Percentiles rank a stretch among this genome's conserved stretches.
Evolutionary conservation across 2,329 filamentous ascomycete genomes (phyloP).

Genomic region (Claviceps fusiformis): DNA sequence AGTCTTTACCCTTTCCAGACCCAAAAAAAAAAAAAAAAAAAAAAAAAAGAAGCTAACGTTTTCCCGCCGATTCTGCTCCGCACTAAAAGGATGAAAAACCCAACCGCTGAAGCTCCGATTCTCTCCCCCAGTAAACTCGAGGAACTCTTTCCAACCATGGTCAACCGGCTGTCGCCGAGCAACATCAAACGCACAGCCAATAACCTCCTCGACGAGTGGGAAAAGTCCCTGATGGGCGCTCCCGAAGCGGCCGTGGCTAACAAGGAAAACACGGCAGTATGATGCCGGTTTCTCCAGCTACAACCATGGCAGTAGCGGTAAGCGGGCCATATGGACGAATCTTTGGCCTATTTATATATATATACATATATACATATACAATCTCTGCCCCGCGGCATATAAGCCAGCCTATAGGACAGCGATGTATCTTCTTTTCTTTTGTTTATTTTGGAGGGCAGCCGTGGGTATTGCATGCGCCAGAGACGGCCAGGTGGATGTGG

Average conservation of each 20-base stretch:
- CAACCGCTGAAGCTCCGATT: conserved; percentile 16
- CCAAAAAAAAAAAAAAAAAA: background rate
- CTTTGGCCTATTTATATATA: background rate
- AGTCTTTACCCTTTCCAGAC: background rate
- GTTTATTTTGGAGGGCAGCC: background rate
- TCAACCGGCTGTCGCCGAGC: conserved; percentile 59
- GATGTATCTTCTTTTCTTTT: background rate
- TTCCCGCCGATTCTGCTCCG: background rate
- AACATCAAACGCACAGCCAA: conserved; percentile 74
- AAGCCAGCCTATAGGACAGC: background rate
- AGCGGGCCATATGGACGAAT: background rate
- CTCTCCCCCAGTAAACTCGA: conserved; percentile 31
- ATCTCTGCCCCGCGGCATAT: background rate
- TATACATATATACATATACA: background rate
- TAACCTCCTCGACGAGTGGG: conserved; percentile 82
- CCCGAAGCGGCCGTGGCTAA: conserved; percentile 7
- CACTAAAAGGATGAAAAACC: conserved; percentile 19
- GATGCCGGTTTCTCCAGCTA: background rate
- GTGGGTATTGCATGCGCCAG: background rate
- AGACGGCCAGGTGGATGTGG: background rate
- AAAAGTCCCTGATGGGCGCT: conserved; percentile 39
- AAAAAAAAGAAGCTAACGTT: background rate
- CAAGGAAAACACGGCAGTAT: conserved; percentile 19
- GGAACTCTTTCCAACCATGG: conserved; percentile 52
- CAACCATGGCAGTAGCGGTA: conserved; percentile 7